These are phyloP conservation scores for Chlamydomonas eustigma DNA, from an alignment of 139 green algal genomes.

Conservation along the genomic window DNA sequence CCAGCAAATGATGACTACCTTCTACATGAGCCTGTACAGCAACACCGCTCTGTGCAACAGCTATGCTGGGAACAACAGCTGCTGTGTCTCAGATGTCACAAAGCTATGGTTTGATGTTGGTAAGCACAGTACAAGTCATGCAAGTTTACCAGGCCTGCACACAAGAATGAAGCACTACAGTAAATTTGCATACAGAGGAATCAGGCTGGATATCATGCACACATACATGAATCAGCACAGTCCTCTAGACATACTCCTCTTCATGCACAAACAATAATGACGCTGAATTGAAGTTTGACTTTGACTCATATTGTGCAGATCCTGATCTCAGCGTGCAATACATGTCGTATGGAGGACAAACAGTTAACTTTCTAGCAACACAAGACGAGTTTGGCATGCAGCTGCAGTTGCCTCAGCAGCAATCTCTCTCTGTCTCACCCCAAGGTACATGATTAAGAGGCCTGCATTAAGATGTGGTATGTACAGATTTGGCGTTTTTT, in stretches of 20 bases:
- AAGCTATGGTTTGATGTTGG: conserved; percentile 7
- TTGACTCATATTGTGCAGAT: neutral
- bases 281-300: neutral
- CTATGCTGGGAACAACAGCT: neutral
- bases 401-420: neutral
- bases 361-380: neutral
- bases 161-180: neutral
- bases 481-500: too few relatives aligned
- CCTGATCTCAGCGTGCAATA: neutral
- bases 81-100: neutral
- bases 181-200: neutral
- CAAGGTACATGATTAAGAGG: neutral
- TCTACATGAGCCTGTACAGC: conserved; percentile 21
- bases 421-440: neutral
- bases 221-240: neutral
- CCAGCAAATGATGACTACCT: conserved; percentile 30
- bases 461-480: too few relatives aligned
- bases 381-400: neutral
- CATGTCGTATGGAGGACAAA: neutral
- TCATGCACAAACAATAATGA: neutral
- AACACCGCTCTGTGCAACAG: neutral
- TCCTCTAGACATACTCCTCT: neutral
- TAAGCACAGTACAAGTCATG: neutral
- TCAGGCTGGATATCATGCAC: neutral
- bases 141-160: neutral